Base-by-base conservation (phyloP, 2,329 filamentous ascomycete genomes). In the Pleurostoma richardsiae region DNA sequence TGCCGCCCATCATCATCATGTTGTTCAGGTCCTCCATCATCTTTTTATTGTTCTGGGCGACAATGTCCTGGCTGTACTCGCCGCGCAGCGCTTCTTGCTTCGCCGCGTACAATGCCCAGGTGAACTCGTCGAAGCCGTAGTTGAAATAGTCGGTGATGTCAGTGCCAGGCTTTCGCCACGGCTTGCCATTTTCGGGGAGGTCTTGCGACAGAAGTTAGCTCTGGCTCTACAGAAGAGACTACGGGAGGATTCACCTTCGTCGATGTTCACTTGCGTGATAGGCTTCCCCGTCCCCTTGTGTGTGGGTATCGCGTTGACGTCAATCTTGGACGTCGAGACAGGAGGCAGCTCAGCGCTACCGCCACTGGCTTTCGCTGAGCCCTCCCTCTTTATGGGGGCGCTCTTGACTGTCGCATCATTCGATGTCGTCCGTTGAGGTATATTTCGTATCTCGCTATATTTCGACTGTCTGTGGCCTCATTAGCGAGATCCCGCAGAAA, bases 61-160 rank as follows among this genome's bases (percentile, higher is more conserved):
- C 76, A 40, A 74, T 73, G 40, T 85, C 81, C 42, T 86, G 82
- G 48, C 80, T 81, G 55, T 90, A 89, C 56, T 92, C 88, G 54
- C 82, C 82, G 19, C 87, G 81, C 59, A 96, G 76, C 28, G 74
- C 76, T 54, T 94, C 84, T 65, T 97, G 94, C 61, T 95, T 95
- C 49, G 90, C 76, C 30, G 91, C 90, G 65, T 99, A 99, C 45
- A 91, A 80, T 5, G 91, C 88, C 94, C 94, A 99, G 1, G 91
- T 96, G 67, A 96, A 97, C 67, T 97, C 92, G 69, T 97, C 92
- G 62, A 97, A 97, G 49, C 92, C 92, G 68, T 97, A 97, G 73
- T 97, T 97, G 80, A 97, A 97, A 70, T 95, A 97, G 65, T 99
- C 94, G 49, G 88, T 94, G 46, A 96, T 82, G 60, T 99, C 94